Percentiles rank a stretch among this genome's conserved stretches.
These are phyloP conservation scores for Fusarium sp. DNA, from an alignment of 2,329 filamentous ascomycete species.

Conservation along the genomic window DNA sequence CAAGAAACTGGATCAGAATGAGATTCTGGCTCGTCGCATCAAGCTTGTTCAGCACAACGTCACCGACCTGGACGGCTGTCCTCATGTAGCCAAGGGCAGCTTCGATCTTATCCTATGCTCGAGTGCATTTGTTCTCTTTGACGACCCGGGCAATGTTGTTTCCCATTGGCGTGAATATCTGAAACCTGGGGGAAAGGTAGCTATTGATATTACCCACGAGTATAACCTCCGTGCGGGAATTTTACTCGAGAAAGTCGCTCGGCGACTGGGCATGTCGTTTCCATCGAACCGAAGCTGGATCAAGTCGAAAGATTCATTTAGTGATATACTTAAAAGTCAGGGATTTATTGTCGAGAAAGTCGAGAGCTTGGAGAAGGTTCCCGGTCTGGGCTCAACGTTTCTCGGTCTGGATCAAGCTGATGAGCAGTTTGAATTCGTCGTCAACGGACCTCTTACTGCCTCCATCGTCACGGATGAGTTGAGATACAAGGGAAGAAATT, in stretches of 20 bases:
- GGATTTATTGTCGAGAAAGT: constrained; percentile 46
- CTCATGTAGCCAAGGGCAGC: constrained; percentile 31
- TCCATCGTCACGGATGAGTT: constrained; percentile 39
- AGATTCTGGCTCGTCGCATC: constrained; percentile 31
- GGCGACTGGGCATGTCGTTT: constrained; percentile 40
- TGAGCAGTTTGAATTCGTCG: constrained; percentile 45
- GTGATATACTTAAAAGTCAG: constrained; percentile 43
- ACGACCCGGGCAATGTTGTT: constrained; percentile 43
- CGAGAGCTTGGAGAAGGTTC: constrained; percentile 43
- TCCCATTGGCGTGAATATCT: constrained; percentile 48
- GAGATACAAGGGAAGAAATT: constrained; percentile 36
- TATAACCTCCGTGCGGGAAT: constrained; percentile 42
- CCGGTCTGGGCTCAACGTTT: constrained; percentile 41
- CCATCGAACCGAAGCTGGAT: constrained; percentile 50
- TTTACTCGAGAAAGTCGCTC: constrained; percentile 46
- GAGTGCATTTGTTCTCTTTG: constrained; percentile 51
- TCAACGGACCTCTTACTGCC: constrained; percentile 38
- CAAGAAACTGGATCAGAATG: constrained; percentile 36
- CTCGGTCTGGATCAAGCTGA: constrained; percentile 46
- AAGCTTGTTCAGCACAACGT: constrained; percentile 47
- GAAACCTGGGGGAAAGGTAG: constrained; percentile 44
- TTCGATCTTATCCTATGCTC: constrained; percentile 52
- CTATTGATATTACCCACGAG: constrained; percentile 52
- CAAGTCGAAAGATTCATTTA: constrained; percentile 46
- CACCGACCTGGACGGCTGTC: constrained; percentile 40